These are phyloP conservation scores for Maudiozyma humilis DNA, from an alignment of 1,139 yeast species.

Conservation along the genomic window DNA sequence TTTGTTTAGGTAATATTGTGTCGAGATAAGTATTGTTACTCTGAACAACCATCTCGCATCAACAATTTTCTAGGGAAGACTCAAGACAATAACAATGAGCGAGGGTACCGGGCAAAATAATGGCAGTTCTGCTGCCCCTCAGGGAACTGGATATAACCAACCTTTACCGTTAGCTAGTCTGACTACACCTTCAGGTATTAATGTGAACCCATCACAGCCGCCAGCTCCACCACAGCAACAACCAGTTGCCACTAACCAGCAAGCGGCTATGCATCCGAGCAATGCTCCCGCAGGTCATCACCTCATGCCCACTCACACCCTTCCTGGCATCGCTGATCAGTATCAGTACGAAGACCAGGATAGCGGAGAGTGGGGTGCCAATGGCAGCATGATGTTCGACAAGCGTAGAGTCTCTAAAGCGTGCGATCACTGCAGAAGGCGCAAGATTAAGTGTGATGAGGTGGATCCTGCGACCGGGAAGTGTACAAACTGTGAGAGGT, in stretches of 20 bases:
- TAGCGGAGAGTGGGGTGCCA: background rate
- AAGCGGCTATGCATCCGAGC: too few species aligned
- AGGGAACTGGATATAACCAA: background rate
- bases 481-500: constrained; percentile 27
- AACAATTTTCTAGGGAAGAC: too few species aligned
- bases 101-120: too few species aligned
- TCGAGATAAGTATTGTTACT: too few species aligned
- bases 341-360: background rate
- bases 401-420: constrained; percentile 31
- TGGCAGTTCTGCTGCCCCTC: too few species aligned
- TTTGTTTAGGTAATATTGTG: too few species aligned
- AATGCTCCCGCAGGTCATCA: background rate
- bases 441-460: constrained; percentile 32
- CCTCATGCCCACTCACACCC: background rate
- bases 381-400: background rate
- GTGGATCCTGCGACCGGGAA: constrained; percentile 17
- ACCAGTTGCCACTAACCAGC: background rate
- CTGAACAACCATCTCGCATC: too few species aligned
- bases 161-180: background rate
- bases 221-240: background rate
- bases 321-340: background rate
- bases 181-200: background rate
- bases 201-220: background rate
- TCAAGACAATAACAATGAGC: too few species aligned
- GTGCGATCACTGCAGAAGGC: constrained; percentile 32